Evolutionary conservation across 345 rosid genomes (phyloP).

Genomic region (Odontarrhena argentea): DNA sequence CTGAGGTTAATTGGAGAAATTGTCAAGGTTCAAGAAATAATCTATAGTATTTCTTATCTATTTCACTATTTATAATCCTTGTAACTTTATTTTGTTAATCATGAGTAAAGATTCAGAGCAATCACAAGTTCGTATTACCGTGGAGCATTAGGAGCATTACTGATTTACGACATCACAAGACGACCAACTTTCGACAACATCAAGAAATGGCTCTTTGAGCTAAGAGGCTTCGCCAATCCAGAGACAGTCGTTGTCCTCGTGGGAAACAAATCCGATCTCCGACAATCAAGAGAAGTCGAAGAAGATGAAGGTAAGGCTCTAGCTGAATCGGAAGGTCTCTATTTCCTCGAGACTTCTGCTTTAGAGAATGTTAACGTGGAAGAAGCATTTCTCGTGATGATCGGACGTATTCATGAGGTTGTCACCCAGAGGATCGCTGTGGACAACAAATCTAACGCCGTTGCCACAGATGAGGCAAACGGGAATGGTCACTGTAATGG

Average conservation of each 20-base stretch:
- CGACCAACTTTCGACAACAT: constrained; percentile 59
- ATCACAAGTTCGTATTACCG: constrained; percentile 90
- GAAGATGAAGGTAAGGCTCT: constrained; percentile 66
- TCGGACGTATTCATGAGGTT: constrained; percentile 57
- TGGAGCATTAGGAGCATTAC: constrained; percentile 82
- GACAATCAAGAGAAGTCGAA: constrained; percentile 54
- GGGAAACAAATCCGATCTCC: constrained; percentile 74
- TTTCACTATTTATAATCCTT: neutral
- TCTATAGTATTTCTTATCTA: too few species aligned
- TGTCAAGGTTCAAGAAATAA: too few species aligned
- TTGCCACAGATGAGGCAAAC: neutral
- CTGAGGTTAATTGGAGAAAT: too few species aligned
- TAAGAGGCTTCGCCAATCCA: constrained; percentile 57
- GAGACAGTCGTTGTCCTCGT: constrained; percentile 76
- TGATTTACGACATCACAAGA: constrained; percentile 78
- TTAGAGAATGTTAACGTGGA: constrained; percentile 71
- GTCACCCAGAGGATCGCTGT: constrained; percentile 51
- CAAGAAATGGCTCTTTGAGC: constrained; percentile 79
- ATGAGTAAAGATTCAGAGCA: constrained; percentile 69
- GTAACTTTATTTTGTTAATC: neutral
- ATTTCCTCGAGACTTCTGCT: constrained; percentile 86
- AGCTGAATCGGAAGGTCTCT: constrained; percentile 65
- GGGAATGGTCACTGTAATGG: constrained; percentile 12
- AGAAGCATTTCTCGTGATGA: constrained; percentile 75
- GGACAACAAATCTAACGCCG: constrained; percentile 53